A percentile compares a stretch with the other conserved stretches of the same genome.
Conservation (phyloP, 345 rosid genomes). For the Salix arbutifolia region DNA sequence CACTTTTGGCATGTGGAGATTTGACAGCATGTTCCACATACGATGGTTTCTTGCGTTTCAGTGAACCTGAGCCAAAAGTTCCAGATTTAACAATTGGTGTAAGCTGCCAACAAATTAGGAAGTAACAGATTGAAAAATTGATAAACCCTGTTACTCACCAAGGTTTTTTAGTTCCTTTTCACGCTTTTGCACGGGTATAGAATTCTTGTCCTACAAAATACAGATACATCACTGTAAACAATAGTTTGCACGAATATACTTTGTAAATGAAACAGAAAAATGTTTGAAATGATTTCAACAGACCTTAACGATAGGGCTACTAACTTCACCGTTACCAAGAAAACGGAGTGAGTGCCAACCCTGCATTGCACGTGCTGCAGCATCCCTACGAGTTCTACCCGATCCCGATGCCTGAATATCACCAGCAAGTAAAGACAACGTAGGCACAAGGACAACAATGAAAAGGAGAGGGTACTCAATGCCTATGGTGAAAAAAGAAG, state of each 20-base stretch:
- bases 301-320: constrained; percentile 57
- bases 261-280: not conserved
- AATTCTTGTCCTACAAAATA: constrained; percentile 47
- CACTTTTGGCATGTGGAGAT: constrained; percentile 43
- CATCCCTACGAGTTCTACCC: constrained; percentile 60
- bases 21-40: constrained; percentile 36
- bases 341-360: constrained; percentile 72
- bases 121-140: not conserved
- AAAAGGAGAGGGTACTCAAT: not conserved
- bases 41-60: constrained; percentile 72
- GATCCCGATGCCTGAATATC: constrained; percentile 46
- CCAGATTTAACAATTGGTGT: not conserved
- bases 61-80: constrained; percentile 42
- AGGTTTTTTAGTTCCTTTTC: constrained; percentile 55
- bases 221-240: not conserved
- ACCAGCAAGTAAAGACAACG: constrained; percentile 12
- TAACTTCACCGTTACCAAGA: constrained; percentile 52
- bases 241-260: not conserved
- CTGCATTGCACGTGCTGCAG: constrained; percentile 79
- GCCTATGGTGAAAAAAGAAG: not conserved
- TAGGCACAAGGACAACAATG: not conserved
- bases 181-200: constrained; percentile 39
- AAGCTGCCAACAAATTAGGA: not conserved
- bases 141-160: constrained; percentile 37
- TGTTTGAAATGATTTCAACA: constrained; percentile 1